phyloP scores from a whole-genome alignment of 108 stramenopile genomes.

The Cylindrotheca closterium region DNA sequence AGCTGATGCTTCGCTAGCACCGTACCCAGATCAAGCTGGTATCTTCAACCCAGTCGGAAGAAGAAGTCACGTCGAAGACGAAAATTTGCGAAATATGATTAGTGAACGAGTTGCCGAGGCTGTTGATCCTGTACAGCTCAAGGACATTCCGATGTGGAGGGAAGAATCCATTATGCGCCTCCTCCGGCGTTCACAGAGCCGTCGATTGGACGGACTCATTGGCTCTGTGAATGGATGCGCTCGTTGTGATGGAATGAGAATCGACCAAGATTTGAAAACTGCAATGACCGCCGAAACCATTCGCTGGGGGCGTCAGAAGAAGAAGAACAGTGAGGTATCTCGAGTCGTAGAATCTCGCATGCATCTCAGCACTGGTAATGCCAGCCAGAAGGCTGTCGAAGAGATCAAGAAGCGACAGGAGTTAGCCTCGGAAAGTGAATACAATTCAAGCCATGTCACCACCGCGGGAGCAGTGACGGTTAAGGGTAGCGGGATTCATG shows the following conservation, averaged over 20 bases:
- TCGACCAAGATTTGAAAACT: constrained; percentile 54
- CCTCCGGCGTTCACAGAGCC: constrained; percentile 64
- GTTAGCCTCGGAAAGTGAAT: constrained; percentile 15
- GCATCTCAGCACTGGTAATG: constrained; percentile 64
- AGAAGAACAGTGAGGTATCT: constrained; percentile 39
- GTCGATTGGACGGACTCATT: constrained; percentile 58
- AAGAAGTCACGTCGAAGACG: constrained; percentile 58
- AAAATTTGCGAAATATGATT: constrained; percentile 47
- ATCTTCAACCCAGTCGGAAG: constrained; percentile 44
- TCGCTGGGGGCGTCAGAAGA: constrained; percentile 42
- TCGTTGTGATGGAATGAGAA: constrained; percentile 63
- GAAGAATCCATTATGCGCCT: constrained; percentile 66
- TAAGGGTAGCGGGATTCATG: constrained; percentile 71
- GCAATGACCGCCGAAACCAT: constrained; percentile 34
- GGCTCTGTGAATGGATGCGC: constrained; percentile 70
- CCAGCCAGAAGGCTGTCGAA: constrained; percentile 45
- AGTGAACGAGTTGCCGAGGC: constrained; percentile 46
- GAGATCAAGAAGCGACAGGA: constrained; percentile 22
- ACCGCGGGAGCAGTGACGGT: constrained; percentile 63
- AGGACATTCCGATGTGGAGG: constrained; percentile 63
- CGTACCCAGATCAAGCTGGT: constrained; percentile 39
- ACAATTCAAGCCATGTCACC: constrained; percentile 26
- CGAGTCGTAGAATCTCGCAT: constrained; percentile 61
- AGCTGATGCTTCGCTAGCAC: constrained; percentile 58
- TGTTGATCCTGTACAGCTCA: constrained; percentile 48